phyloP scores from a whole-genome alignment of 352 stramenopile species.

The Blastocystis sp. region DNA sequence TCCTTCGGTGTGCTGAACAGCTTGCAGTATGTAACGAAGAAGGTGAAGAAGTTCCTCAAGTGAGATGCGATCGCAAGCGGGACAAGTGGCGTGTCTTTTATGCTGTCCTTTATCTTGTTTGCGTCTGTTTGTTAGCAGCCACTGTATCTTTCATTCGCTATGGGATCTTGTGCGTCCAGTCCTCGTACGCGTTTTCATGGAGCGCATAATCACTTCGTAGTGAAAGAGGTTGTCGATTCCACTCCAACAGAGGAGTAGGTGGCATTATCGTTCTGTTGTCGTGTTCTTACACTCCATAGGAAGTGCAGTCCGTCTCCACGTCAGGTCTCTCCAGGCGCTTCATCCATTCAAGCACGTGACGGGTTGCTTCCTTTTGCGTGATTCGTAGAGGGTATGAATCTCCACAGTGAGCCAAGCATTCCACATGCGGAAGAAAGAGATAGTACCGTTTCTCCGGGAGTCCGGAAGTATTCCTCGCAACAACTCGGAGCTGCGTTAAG shows the following conservation, averaged over 20 bases:
- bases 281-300: not conserved
- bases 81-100: not conserved
- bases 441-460: not conserved
- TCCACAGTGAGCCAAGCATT: not conserved
- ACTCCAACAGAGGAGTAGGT: not conserved
- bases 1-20: conserved; percentile 68
- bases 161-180: conserved; percentile 43
- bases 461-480: not conserved
- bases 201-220: conserved; percentile 35
- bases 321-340: not conserved
- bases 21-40: conserved; percentile 59
- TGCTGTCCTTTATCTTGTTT: not conserved
- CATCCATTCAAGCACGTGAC: not conserved
- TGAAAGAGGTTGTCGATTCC: not conserved
- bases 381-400: not conserved
- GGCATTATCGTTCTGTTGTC: not conserved
- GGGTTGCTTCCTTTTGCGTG: not conserved
- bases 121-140: not conserved
- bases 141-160: not conserved
- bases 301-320: not conserved
- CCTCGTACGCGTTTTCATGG: not conserved
- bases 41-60: conserved; percentile 68
- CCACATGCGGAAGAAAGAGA: not conserved
- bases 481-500: not conserved
- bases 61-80: not conserved